Base-by-base conservation (phyloP, 192 early-diverging fungal genomes). In the Linnemannia elongata region DNA sequence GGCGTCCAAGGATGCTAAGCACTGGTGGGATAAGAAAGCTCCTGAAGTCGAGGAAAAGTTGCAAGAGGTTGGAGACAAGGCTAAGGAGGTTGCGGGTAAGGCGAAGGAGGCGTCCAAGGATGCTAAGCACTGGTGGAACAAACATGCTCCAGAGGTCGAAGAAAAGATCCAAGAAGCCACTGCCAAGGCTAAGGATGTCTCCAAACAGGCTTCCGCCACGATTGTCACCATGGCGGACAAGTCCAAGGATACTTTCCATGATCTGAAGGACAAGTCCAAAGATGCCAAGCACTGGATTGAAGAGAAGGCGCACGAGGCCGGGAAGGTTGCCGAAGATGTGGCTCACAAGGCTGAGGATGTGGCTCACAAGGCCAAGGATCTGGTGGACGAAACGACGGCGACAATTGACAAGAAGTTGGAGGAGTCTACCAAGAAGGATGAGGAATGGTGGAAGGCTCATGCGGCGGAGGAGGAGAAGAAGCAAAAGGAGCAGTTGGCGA, bases 371-470 rank as follows among this genome's bases (percentile, higher is more conserved):
- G 76, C 79, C 24, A 74, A 81, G 47, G 75, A 47, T 30, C 80
- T 79, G 79, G 75, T 86, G 3, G 78, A 77, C 0, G 79, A 76
- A 13, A 72, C 44, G 22, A n/a, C 63, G 0, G 75, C 57, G 3
- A 5, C 27, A 1, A 47, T 86, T 5, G 84, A 86, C 22, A 76
- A 86, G 45, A 81, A 77, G 45, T 24, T 86, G 63, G 84, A 86
- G 10, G 78, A 33, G 3, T 74, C 71, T 1, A 69, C 45, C 57
- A 77, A 85, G 33, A 68, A 80, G 15, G 75, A 44, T 18, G 79
- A 86, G 1, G 79, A 86, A 6, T 80, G 78, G 79, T 86, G 84
- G 84, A 72, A 76, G 74, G 45, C 68, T 6, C 84, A 81, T 3
- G 71, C 66, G 0, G 79, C 77, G 18, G 68, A 4, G 7, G 76